Base-by-base conservation (phyloP, 805 yeast species). In the Saccharomycopsis sp. region DNA sequence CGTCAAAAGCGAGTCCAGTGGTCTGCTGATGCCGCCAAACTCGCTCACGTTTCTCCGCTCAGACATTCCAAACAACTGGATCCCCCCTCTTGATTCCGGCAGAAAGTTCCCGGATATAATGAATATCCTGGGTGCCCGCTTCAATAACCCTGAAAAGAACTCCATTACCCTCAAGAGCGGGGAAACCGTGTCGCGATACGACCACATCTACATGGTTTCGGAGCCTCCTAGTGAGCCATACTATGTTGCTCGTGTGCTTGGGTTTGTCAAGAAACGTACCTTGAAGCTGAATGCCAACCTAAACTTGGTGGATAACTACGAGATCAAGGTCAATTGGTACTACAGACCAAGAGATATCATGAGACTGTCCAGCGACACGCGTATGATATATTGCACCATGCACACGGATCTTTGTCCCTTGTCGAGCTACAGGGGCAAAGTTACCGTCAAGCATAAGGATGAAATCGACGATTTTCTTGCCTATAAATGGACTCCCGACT, bases 141-240 rank as follows among this genome's bases (percentile, higher is more conserved):
- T 58, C 25, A 22, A 23, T 5, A 29, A 50, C 42, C 14, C 25
- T 8, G 51, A 22, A 2, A 22, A 29, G 3, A 35, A 25, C 15
- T 19, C 57, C 1, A 17, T 69, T 1, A 57, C 59, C 12, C 57
- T 66, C 23, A 59, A 56, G 38, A 61, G 65, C 35, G 70, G 69
- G 53, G 23, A 58, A 24, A 42, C 47, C 1, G 64, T 64, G 52
- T 63, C 52, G 8, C 50, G 66, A 47, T 67, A 72, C 56, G 96
- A 91, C 58, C 83, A 77, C 60, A 85, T 91, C 8, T 91, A 87
- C 68, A 83, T 92, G 84, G 78, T 92, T 12, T 83, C 94, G 62
- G 97, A 90, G 69, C 97, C 97, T 0, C 90, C 97, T 0, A 94
- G 96, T 1, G 97, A 90, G 66, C 97, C 98, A 0, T 94, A 87